Base-by-base conservation (phyloP, 140 eudicot species). In the Flaveria floridana region DNA sequence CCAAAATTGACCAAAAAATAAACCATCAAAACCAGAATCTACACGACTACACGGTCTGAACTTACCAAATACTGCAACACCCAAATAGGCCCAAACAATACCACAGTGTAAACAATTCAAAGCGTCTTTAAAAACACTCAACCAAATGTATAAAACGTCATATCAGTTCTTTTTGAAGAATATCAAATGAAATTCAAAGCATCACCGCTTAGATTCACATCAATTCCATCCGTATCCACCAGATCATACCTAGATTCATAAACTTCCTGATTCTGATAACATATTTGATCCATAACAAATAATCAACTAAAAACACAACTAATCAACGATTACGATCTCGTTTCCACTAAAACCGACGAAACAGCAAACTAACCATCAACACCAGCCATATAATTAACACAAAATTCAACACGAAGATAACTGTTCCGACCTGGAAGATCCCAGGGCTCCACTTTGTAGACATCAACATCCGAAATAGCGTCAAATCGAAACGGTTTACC, bases 401-500 rank as follows among this genome's bases (percentile, higher is more conserved):
- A 51, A 41, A 47, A 16, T 10, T 19, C 21, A 63, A 57, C 73
- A 28, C 14, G 47, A 20, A 76, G 65, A 53, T 1, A 76, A 47
- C 30, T 15, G 73, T 62, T 73, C 68, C 14, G 18, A 92, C 98
- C 85, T 42, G 98, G 98, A 30, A 93, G 96, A 76, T 89, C 95
- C 95, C 95, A 89, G 0, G 98, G 98, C 81, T 93, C 98, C 34
- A 78, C 83, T 81, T 86, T 94, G 85, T 94, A 94, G 37, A 94
- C 86, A 76, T 94, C 99, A 42, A 94, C 82, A 2, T 93, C 98
- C 0, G 95, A 83, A 58, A 93, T 93, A 6, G 96, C 96, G 44
- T 90, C 96, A 41, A 85, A 80, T 11, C 89, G 82, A n/a, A 94
- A 90, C 2, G 89, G 84, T 44, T 85, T 90, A 0, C 90, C 87